Base-by-base conservation (phyloP, 257 asterid species). In the Lycium barbarum region DNA sequence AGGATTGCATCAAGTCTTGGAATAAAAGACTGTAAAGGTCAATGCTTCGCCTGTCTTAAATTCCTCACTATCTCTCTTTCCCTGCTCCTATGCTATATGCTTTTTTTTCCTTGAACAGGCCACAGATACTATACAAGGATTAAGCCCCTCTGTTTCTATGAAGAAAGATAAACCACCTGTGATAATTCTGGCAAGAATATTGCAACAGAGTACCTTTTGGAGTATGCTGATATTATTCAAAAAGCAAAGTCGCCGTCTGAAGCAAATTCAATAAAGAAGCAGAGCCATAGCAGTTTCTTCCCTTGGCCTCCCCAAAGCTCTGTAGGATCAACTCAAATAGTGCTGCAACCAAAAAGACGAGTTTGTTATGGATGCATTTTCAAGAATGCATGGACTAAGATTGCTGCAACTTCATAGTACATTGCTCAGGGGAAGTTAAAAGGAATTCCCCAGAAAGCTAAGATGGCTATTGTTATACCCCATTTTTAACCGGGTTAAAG, bases 321-420 rank as follows among this genome's bases (percentile, higher is more conserved):
- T n/a, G 67, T 35, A 61, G 78, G 78, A 40, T 55, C 71, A 14
- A 43, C 53, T 26, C 38, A 4, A 17, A 43, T 20, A 55, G 63
- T 13, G 9, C 11, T 14, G 10, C 20, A 59, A 55, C 62, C 57
- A 55, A 38, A 54, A 35, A 40, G 59, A 2, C 17, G 61, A 73
- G 51, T 53, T 83, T 9, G 35, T 38, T 17, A 83, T 72, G 10
- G 86, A 55, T 72, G 82, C 82, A 70, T 83, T 83, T 54, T 76
- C 72, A 57, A 83, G 61, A 43, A 83, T 83, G 86, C 57, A 84
- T 12, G 47, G 45, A 17, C 6, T 84, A 72, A 84, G 82, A 58
- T 12, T 72, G 67, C 82, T 84, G 14, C 86, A 71, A 35, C 86
- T 84, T 38, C 54, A 62, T 9, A 35, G 74, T 36, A 26, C 61